A percentile compares a stretch with the other conserved stretches of the same genome.
phyloP scores from a whole-genome alignment of 495 filamentous ascomycete genomes.

The Neurospora sublineolata region DNA sequence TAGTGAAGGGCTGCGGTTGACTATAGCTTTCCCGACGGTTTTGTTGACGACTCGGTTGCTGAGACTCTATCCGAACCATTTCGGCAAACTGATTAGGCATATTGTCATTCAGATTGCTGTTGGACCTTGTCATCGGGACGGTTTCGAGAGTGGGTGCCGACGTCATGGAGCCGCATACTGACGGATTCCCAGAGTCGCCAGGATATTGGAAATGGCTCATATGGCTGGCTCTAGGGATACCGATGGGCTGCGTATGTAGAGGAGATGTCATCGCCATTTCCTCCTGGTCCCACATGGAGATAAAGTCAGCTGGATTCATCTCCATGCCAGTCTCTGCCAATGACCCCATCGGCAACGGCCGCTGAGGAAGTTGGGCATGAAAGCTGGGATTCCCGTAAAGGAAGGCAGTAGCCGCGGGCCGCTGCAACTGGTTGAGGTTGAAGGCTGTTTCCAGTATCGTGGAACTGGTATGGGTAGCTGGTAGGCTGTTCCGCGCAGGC shows the following conservation, averaged over 20 bases:
- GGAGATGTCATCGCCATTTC: conserved; percentile 1
- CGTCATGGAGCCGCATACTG: conserved; percentile 34
- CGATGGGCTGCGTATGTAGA: conserved; percentile 9
- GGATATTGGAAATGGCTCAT: conserved; percentile 6
- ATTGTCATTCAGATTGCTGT: conserved; percentile 31
- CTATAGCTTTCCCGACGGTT: conserved; percentile 19
- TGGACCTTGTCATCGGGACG: conserved; percentile 33
- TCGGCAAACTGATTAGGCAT: conserved; percentile 24
- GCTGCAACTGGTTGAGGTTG: conserved; percentile 8
- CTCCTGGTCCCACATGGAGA: conserved; percentile 7
- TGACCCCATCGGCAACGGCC: background rate
- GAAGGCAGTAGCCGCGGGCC: conserved; percentile 5
- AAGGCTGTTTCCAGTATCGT: conserved; percentile 4
- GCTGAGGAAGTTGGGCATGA: background rate
- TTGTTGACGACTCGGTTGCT: conserved; percentile 23
- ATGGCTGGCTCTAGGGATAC: conserved; percentile 8
- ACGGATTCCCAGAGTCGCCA: conserved; percentile 12
- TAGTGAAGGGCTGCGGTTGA: conserved; percentile 6
- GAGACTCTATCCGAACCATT: conserved; percentile 34
- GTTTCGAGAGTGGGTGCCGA: conserved; percentile 33
- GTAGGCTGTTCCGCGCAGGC: conserved; percentile 1
- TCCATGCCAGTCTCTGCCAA: conserved; percentile 5
- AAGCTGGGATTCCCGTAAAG: conserved; percentile 6
- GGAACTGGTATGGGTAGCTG: background rate
- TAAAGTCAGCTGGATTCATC: conserved; percentile 15